phyloP scores from a whole-genome alignment of 108 stramenopile genomes.

The Nitzschia sp. region DNA sequence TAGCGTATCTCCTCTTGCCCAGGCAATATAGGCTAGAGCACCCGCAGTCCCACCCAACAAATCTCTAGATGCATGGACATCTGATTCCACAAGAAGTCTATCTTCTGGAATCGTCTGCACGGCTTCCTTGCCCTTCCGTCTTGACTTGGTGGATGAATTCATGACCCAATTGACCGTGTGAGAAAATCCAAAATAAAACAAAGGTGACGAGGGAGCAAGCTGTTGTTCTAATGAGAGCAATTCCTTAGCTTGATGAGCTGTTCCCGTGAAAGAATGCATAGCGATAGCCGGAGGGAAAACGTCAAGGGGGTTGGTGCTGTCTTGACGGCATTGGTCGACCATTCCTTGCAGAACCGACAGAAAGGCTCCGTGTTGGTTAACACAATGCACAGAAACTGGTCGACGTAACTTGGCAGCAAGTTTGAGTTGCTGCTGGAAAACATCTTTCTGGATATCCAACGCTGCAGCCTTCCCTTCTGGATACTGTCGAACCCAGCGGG shows the following conservation, averaged over 20 bases:
- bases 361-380: slow-evolving; percentile 67
- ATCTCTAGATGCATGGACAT: slow-evolving; percentile 63
- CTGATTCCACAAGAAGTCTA: slow-evolving; percentile 77
- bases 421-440: slow-evolving; percentile 64
- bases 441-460: slow-evolving; percentile 56
- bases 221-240: slow-evolving; percentile 55
- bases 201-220: slow-evolving; percentile 10
- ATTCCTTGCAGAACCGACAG: slow-evolving; percentile 52
- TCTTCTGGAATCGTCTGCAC: slow-evolving; percentile 61
- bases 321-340: slow-evolving; percentile 6
- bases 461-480: slow-evolving; percentile 70
- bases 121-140: slow-evolving; percentile 58
- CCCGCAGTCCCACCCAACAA: slow-evolving; percentile 71
- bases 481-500: slow-evolving; percentile 63
- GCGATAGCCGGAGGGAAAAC: slow-evolving; percentile 65
- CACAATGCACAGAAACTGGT: slow-evolving; percentile 81
- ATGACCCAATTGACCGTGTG: slow-evolving; percentile 74
- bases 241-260: slow-evolving; percentile 74
- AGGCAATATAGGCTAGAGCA: slow-evolving; percentile 63
- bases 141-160: slow-evolving; percentile 66
- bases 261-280: slow-evolving; percentile 84
- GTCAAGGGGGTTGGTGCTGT: neutral
- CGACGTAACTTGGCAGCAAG: slow-evolving; percentile 67
- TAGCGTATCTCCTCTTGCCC: slow-evolving; percentile 39
- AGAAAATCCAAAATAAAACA: slow-evolving; percentile 86